Evolutionary conservation across 306 rosid genomes (phyloP), one percentile per base, ranked within the genome.

Genomic region (Ormosia emarginata): DNA sequence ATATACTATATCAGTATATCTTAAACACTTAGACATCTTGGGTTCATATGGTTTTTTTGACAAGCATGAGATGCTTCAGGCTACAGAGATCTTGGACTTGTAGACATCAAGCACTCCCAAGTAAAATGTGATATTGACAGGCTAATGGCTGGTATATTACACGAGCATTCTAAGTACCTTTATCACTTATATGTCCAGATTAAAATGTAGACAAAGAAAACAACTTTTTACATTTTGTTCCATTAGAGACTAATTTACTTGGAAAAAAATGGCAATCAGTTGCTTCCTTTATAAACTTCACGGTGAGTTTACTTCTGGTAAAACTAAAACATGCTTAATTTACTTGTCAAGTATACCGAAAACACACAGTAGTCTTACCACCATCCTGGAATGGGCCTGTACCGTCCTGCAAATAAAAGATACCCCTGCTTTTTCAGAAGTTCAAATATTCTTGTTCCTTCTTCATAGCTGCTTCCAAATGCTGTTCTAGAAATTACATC

Each of bases 371-470:
- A 5, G 10, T 24, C 68, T 66, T 71, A 83, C 85, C 86, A 64
- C 75, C 79, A 77, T 41, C 82, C 66, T 1, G 82, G 87, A 61
- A 50, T 61, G 72, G 30, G 53, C 4, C 59, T 66, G 39, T 2
- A 14, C 5, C 3, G 41, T 3, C 1, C 13, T 5, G 58, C 33
- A 33, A 18, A 15, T 0, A 34, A 1, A 47, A 63, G 30, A 61
- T 61, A 15, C 1, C 80, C 80, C 47, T 75, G 71, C 34, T 6
- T n/a, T 30, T 10, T 62, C 1, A 75, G 24, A 24, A 24, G 24
- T 24, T 24, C 24, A 24, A 24, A 24, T 24, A 24, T 24, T 24
- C 24, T 24, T 24, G 24, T 24, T 24, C 24, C 24, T 24, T 24
- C 24, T 24, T 24, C 24, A 24, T 24, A 24, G 24, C 24, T 24